Evolutionary conservation across 805 yeast species (phyloP).

Genomic region (Teunomyces funiuensis): DNA sequence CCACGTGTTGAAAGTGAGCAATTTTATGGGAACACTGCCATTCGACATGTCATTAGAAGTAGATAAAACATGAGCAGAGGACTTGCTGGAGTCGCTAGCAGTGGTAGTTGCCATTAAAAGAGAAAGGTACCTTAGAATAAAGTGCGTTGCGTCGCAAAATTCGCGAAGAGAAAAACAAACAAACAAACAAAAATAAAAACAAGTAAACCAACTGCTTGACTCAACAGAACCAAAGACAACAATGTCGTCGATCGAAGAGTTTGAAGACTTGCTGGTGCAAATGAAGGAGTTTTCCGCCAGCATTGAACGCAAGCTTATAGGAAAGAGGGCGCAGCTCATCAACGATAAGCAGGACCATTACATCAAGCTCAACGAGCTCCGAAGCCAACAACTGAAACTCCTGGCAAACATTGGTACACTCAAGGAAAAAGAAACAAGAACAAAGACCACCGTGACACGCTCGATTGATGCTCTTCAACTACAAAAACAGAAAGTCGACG

Average conservation of each 20-base stretch:
- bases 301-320: conserved; percentile 34
- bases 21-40: conserved; percentile 29
- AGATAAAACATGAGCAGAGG: no score
- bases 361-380: conserved; percentile 29
- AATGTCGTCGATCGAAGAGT: conserved; percentile 25
- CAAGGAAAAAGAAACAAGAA: conserved; percentile 23
- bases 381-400: conserved; percentile 30
- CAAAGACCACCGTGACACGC: conserved; percentile 25
- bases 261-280: conserved; percentile 34
- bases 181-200: not conserved
- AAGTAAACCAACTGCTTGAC: not conserved
- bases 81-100: not conserved
- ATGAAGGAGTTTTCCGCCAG: conserved; percentile 40
- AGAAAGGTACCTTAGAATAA: not conserved
- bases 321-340: conserved; percentile 32
- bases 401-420: conserved; percentile 30
- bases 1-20: conserved; percentile 81
- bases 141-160: not conserved
- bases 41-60: not conserved
- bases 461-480: conserved; percentile 24
- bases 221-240: not conserved
- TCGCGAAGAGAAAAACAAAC: conserved; percentile 1
- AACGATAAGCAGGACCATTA: conserved; percentile 34
- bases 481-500: conserved; percentile 36
- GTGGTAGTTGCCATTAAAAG: not conserved